Evolutionary conservation across 176 grass and related monocot species (phyloP), one percentile per base, ranked within the genome.

Genomic region (Aechmea fasciata): DNA sequence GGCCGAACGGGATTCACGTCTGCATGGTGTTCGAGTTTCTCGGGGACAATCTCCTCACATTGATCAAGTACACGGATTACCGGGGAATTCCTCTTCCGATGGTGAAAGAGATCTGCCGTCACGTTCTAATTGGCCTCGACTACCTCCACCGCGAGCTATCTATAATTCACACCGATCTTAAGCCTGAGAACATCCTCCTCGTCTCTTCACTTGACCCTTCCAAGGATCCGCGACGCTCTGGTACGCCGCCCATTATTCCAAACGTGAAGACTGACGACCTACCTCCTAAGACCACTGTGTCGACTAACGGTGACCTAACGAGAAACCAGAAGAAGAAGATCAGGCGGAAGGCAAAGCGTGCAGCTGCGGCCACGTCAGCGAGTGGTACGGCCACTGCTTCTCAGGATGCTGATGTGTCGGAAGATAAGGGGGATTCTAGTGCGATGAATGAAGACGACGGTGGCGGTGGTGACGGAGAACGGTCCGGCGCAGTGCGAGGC

Each of bases 11-110:
- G 6, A 81, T 69, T 82, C 95, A 99, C 77, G 90, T 99, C 11
- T 99, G 95, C 85, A 99, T 99, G 95, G 95, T 99, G 12, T 99
- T 99, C 78, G 95, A 99, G 82, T 99, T 99, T 81, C 87, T 99
- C 24, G 95, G 95, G 28, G 90, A 99, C 76, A 99, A 99, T 64
- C 81, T 99, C 54, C 70, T 99, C 66, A 94, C 95, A 10, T 80
- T 99, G 28, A 99, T 99, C 57, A 99, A 99, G 74, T 99, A 84
- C 82, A 88, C 75, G 0, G 78, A 94, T 51, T 99, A 94, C 48
- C 67, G 82, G 1, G 95, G 95, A 22, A 85, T 99, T 18, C 82
- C 87, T 2, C 84, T 99, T 71, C 81, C 83, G 0, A 99, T 87
- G 90, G 90, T 90, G 63, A 99, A 94, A 74, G 90, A 94, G 79